Evolutionary conservation across 331 rosid genomes (phyloP), one percentile per base, ranked within the genome.

Genomic region (Prunus yedoensis): DNA sequence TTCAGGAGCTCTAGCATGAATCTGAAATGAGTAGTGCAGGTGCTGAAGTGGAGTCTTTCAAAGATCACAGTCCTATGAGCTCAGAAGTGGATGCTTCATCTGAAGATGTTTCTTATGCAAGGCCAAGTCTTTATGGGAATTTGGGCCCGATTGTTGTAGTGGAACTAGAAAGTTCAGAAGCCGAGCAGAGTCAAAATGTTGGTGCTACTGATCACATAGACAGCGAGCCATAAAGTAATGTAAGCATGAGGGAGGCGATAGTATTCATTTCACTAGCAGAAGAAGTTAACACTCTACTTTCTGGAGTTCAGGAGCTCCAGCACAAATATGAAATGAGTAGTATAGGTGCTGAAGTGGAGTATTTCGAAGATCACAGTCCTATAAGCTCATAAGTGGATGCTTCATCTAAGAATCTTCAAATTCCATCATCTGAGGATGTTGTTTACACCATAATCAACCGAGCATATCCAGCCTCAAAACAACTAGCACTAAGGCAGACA

Each of bases 351-450:
- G 78, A 27, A 27, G 2, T 27, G 2, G 28, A 27, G 28, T 27
- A 0, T 27, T 27, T 27, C 28, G 28, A 27, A 27, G 28, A 27
- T 27, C 28, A 27, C 28, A 27, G 28, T 27, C 28, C 28, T 27
- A 27, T 27, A 27, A 27, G 28, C 28, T 27, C 28, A 27, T 0
- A 27, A 27, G 89, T 14, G 76, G 81, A 92, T 90, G 46, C 89
- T 90, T 41, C 87, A 78, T 80, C 92, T 94, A 53, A 30, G 32
- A 27, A 27, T 27, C 28, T 27, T 27, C 28, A 27, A 27, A 27
- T 27, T 27, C 28, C 28, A 27, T 27, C 28, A 27, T 27, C 28
- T 27, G 28, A 27, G 28, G 28, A 1, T 27, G 28, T 21, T 21
- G 25, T 23, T 23, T 23, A 23, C 25, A 23, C 25, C 25, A 23